These are phyloP conservation scores for Xylaria cubensis DNA, from an alignment of 495 filamentous ascomycete genomes.

Conservation along the genomic window DNA sequence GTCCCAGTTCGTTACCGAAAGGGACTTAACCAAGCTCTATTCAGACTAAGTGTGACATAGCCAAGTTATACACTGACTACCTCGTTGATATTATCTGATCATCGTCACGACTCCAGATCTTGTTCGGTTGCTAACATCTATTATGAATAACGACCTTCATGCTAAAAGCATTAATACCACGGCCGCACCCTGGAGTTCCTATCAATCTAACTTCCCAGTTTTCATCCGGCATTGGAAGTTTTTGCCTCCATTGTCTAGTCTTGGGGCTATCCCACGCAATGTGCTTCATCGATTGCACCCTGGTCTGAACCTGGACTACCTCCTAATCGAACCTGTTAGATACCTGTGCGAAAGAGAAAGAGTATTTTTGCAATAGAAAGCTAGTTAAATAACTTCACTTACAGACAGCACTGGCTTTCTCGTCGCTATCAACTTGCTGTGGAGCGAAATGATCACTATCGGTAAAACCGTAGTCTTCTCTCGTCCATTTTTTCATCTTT, in stretches of 20 bases:
- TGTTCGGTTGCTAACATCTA: not conserved
- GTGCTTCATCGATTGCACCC: not conserved
- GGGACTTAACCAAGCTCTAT: not conserved
- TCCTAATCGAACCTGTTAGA: conserved; percentile 16
- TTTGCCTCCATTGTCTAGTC: not conserved
- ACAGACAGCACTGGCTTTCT: conserved; percentile 34
- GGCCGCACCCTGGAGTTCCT: not conserved
- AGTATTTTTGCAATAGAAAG: not conserved
- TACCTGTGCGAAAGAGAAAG: not conserved
- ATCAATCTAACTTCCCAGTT: not conserved
- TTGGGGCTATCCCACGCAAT: not conserved
- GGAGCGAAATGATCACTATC: conserved; percentile 38
- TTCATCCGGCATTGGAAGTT: too few relatives aligned
- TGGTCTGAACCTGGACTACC: not conserved
- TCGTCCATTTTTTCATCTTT: conserved; percentile 64
- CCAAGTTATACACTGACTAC: not conserved
- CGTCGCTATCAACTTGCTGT: conserved; percentile 27
- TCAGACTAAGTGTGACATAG: not conserved
- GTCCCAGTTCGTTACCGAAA: not conserved
- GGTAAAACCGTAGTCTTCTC: conserved; percentile 49
- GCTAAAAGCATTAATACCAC: not conserved
- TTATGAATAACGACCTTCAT: not conserved
- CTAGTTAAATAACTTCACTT: conserved; percentile 14
- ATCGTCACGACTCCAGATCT: not conserved
- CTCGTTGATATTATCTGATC: not conserved